Evolutionary conservation across 2,329 filamentous ascomycete species (phyloP), one percentile per base, ranked within the genome.

Genomic region (Fusarium sp.): DNA sequence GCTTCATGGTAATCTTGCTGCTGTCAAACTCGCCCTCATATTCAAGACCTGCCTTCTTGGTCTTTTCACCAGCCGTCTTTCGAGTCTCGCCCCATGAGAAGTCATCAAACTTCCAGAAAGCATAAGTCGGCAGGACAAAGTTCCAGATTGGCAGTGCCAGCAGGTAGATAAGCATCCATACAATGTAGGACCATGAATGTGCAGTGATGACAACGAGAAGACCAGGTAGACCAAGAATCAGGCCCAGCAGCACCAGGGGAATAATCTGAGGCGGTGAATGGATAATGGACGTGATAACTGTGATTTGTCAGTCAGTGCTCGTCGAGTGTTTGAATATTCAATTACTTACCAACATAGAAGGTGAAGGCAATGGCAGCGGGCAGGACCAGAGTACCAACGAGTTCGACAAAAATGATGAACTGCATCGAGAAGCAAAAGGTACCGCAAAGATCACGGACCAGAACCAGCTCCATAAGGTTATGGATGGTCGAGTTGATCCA

Each of bases 391-490:
- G 96, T 99, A 73, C 96, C 96, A 55, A 98, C 87, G 55, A 99
- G 85, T 81, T 99, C 96, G 75, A 99, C 92, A 77, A 94, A 97
- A 66, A 99, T 91, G 69, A 99, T 91, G 77, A 99, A 99, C 81
- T 99, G 96, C 96, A 99, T 99, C 80, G 93, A 97, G 85, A 99
- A 99, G 84, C 96, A 99, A 83, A 99, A 99, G 5, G 96, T 99
- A 70, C 96, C 96, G 76, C 96, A 99, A 17, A 99, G 87, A 82
- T 99, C 96, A 68, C 94, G 89, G 42, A 99, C 96, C 33, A 99
- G 87, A 51, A 98, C 90, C 61, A 99, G 88, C 80, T 99, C 96
- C 92, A 99, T 97, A 42, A 99, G 84, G 77, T 99, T 99, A 84
- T 99, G 96, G 48, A 99, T 91, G 6, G 96, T 99, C 78, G 93